phyloP scores from a whole-genome alignment of 257 asterid species.

The Nyctanthes arbortristis region DNA sequence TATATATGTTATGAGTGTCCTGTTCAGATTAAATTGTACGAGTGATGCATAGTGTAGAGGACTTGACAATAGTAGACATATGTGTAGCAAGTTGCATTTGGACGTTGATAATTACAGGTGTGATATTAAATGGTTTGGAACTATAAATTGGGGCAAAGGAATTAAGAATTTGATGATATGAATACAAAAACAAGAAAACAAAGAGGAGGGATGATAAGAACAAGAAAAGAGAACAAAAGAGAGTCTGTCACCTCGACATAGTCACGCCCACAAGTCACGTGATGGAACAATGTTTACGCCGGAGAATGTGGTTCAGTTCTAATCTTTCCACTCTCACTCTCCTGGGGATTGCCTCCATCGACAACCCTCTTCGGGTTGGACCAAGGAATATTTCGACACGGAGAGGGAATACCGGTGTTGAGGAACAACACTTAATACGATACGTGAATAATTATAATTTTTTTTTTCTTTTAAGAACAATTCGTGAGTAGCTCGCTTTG shows the following conservation, averaged over 20 bases:
- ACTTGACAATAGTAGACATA: too few species aligned
- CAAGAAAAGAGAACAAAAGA: slow-evolving; percentile 25
- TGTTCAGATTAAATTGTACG: too few species aligned
- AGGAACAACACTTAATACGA: not conserved
- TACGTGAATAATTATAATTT: too few species aligned
- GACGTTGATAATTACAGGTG: not conserved
- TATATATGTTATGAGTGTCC: too few species aligned
- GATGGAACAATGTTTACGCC: slow-evolving; percentile 52
- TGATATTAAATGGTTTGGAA: not conserved
- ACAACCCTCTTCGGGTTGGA: slow-evolving; percentile 7
- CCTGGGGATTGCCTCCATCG: not conserved
- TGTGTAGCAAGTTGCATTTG: not conserved
- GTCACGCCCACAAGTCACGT: slow-evolving; percentile 64
- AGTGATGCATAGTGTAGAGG: too few species aligned
- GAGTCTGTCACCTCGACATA: slow-evolving; percentile 20
- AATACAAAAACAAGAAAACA: not conserved
- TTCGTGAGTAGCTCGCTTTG: too few species aligned
- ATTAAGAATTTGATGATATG: not conserved
- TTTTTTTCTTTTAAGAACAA: too few species aligned
- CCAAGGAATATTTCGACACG: slow-evolving; percentile 66
- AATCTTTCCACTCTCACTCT: slow-evolving; percentile 19
- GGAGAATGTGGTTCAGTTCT: slow-evolving; percentile 47
- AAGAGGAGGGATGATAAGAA: slow-evolving; percentile 5
- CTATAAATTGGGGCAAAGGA: not conserved
- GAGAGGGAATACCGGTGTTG: slow-evolving; percentile 75